Base-by-base conservation (phyloP, 148 eudicot species). In the Simmondsia chinensis region DNA sequence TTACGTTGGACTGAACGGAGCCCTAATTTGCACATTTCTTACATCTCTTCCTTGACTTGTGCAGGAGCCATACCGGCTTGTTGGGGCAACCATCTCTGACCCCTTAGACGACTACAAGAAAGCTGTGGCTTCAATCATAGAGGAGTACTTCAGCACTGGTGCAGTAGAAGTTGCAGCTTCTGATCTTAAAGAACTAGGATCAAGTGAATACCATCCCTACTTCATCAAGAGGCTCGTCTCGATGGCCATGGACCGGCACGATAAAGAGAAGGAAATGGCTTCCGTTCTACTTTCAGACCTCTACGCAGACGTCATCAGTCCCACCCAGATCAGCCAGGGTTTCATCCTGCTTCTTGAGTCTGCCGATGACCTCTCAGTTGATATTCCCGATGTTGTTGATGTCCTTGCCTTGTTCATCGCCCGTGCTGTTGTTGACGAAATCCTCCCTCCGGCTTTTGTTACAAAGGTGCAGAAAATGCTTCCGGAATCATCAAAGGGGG, bases 221-320 rank as follows among this genome's bases (percentile, higher is more conserved):
- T 85, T 89, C 47, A 72, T 89, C 10, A 89, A 89, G 66, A 82
- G 83, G 68, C 85, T 85, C 43, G 79, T 89, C 24, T 89, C 97
- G 17, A 57, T 79, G 70, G 95, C 95, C 31, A 81, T 89, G 97
- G 97, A 89, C 61, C 75, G 97, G 50, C 81, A 89, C 59, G 91
- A 85, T 66, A 89, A 85, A 70, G 97, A 89, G 73, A 89, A 89
- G 55, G 97, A 89, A 63, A 89, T 89, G 97, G 85, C 97, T 39
- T 85, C 97, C 4, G 97, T 89, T 60, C n/a, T n/a, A n/a, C n/a
- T n/a, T n/a, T n/a, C n/a, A n/a, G 84, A 85, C 45, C 75, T 89
- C 25, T 89, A 89, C 61, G 87, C 75, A 18, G 88, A 89, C 64
- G 87, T 89, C 25, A 79, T 89, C 52, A 74, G 54, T 49, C 63